phyloP scores from a whole-genome alignment of 305 asterid genomes.

The Ilex paraguariensis region DNA sequence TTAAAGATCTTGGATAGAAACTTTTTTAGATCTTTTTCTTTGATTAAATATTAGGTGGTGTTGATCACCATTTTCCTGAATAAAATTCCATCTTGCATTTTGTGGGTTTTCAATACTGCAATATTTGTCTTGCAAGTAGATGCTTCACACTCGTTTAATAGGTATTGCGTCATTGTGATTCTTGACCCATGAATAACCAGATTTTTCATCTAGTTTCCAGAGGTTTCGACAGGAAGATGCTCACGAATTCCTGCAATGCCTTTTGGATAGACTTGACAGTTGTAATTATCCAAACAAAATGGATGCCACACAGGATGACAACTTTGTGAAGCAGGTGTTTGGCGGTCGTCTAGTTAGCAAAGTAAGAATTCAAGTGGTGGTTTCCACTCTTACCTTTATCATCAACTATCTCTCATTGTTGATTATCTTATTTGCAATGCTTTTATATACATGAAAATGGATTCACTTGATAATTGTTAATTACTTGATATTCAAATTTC shows the following conservation, averaged over 20 bases:
- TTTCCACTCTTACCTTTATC: background rate
- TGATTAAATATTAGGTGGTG: no score
- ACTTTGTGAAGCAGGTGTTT: constrained; percentile 64
- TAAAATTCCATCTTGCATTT: no score
- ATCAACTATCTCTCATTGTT: no score
- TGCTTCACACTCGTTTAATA: background rate
- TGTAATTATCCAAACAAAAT: constrained; percentile 23
- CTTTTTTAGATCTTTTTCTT: background rate
- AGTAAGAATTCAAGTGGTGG: constrained; percentile 30
- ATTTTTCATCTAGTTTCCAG: constrained; percentile 64
- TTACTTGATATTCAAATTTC: constrained; percentile 12
- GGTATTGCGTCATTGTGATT: constrained; percentile 15
- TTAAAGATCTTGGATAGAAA: background rate
- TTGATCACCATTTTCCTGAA: no score
- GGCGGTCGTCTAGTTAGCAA: constrained; percentile 90
- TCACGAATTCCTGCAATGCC: constrained; percentile 85
- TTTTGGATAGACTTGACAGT: constrained; percentile 74
- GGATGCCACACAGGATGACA: constrained; percentile 24
- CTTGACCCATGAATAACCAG: constrained; percentile 52
- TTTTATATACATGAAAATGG: no score
- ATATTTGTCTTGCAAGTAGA: background rate
- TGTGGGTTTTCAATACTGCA: background rate
- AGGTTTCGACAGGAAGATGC: constrained; percentile 92
- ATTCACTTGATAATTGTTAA: background rate
- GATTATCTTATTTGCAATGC: no score